Conservation (phyloP, 768 basidiomycete species). For the Boletus subparvulus region DNA sequence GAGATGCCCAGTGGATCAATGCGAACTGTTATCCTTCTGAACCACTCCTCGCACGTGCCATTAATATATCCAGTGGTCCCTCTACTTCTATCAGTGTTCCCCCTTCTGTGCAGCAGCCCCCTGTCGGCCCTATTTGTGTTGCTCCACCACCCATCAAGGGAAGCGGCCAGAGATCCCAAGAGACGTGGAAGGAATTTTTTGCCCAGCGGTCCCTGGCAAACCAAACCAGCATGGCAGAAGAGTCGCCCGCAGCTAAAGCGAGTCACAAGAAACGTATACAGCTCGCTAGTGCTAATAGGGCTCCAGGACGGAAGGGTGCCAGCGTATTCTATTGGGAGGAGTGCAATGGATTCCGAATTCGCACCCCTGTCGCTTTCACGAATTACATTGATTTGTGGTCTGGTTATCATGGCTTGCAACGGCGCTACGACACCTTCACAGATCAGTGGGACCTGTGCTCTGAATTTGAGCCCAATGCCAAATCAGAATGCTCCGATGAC, state of each 20-base stretch:
- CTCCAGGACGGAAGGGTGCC: not conserved
- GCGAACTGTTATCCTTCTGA: not conserved
- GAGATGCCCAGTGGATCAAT: not conserved
- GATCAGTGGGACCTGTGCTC: not conserved
- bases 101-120: too few species aligned
- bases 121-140: not conserved
- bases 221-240: not conserved
- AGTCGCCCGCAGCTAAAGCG: not conserved
- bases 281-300: rapidly evolving
- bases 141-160: not conserved
- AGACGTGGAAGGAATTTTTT: not conserved
- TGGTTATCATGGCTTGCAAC: not conserved
- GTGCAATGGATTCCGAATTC: not conserved
- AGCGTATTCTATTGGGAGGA: not conserved
- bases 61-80: not conserved
- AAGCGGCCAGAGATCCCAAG: not conserved
- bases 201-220: not conserved
- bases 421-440: not conserved
- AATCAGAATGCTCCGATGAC: not conserved
- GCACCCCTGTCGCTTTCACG: not conserved
- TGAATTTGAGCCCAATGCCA: not conserved
- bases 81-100: not conserved
- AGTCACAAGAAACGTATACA: not conserved
- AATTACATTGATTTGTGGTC: not conserved
- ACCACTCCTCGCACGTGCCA: not conserved